These are phyloP conservation scores for Nannochloropsis granulata DNA, from an alignment of 108 stramenopile species.

Conservation along the genomic window DNA sequence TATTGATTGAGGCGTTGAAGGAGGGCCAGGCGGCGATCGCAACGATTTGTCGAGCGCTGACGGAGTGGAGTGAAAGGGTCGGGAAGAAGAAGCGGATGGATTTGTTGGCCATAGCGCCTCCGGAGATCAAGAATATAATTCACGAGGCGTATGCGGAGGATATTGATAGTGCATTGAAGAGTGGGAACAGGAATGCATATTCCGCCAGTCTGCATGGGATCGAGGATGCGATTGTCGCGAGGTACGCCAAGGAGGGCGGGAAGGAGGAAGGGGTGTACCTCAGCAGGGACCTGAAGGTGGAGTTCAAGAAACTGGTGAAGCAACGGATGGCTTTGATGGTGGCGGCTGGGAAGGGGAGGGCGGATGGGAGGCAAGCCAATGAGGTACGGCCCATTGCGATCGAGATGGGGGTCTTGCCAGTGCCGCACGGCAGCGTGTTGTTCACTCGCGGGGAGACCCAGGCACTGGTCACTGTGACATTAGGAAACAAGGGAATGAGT, in stretches of 20 bases:
- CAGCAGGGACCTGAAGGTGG: neutral
- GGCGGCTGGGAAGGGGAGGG: constrained; percentile 29
- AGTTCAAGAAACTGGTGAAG: constrained; percentile 1
- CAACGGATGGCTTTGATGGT: constrained; percentile 23
- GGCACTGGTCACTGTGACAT: constrained; percentile 66
- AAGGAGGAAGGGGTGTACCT: neutral
- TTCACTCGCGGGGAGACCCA: constrained; percentile 92
- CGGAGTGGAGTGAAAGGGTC: constrained; percentile 45
- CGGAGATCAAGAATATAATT: constrained; percentile 46
- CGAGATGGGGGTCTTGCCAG: constrained; percentile 42
- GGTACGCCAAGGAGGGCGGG: neutral
- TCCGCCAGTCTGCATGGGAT: neutral
- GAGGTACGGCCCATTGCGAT: constrained; percentile 45
- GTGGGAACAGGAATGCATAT: constrained; percentile 42
- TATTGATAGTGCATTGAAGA: constrained; percentile 32
- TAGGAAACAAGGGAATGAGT: constrained; percentile 52
- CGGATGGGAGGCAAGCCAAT: constrained; percentile 41
- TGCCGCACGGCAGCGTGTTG: constrained; percentile 68
- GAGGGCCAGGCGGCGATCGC: constrained; percentile 64
- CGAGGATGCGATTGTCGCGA: constrained; percentile 1
- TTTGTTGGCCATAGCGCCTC: constrained; percentile 35
- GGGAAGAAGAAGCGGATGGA: constrained; percentile 52
- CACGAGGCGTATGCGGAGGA: constrained; percentile 40
- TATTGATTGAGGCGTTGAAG: constrained; percentile 60
- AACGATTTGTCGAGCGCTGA: constrained; percentile 53